Conservation (phyloP, 1,284 basidiomycete genomes). For the Xanthoconium separans region DNA sequence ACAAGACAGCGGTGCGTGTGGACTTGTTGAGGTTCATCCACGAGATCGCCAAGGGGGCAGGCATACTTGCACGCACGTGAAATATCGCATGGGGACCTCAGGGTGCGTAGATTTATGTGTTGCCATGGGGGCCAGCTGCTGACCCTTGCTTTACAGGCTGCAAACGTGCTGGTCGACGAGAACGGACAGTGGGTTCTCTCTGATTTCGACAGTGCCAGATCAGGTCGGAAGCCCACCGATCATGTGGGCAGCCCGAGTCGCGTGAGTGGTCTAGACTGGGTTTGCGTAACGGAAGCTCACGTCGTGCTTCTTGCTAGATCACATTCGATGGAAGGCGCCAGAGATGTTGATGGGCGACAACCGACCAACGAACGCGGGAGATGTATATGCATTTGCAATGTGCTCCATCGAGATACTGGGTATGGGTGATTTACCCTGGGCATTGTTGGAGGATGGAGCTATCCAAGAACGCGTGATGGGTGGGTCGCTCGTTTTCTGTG, state of each 20-base stretch:
- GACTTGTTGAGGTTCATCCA: slow-evolving; percentile 60
- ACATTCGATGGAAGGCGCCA: slow-evolving; percentile 71
- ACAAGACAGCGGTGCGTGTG: slow-evolving; percentile 20
- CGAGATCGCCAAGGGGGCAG: slow-evolving; percentile 75
- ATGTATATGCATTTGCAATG: slow-evolving; percentile 75
- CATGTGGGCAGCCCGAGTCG: slow-evolving; percentile 51
- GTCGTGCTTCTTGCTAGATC: slow-evolving; percentile 44
- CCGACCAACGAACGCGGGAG: slow-evolving; percentile 60
- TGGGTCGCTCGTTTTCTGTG: slow-evolving; percentile 32
- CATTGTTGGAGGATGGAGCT: slow-evolving; percentile 52
- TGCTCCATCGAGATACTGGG: slow-evolving; percentile 67
- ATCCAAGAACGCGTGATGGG: slow-evolving; percentile 62
- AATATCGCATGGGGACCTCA: slow-evolving; percentile 73
- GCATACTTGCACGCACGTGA: slow-evolving; percentile 65
- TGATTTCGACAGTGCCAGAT: slow-evolving; percentile 79
- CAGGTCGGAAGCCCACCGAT: slow-evolving; percentile 63
- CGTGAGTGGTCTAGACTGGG: slow-evolving; percentile 41
- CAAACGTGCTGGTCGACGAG: slow-evolving; percentile 74
- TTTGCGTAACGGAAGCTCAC: not conserved
- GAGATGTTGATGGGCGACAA: slow-evolving; percentile 66
- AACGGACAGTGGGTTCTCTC: slow-evolving; percentile 64
- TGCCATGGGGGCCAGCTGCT: not conserved
- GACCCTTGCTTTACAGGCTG: slow-evolving; percentile 42
- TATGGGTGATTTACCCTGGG: slow-evolving; percentile 67
- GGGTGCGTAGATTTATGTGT: slow-evolving; percentile 36